A percentile compares a stretch with the other conserved stretches of the same genome.
Conservation (phyloP, 2,329 filamentous ascomycete species). For the Aspergillus chevalieri region DNA sequence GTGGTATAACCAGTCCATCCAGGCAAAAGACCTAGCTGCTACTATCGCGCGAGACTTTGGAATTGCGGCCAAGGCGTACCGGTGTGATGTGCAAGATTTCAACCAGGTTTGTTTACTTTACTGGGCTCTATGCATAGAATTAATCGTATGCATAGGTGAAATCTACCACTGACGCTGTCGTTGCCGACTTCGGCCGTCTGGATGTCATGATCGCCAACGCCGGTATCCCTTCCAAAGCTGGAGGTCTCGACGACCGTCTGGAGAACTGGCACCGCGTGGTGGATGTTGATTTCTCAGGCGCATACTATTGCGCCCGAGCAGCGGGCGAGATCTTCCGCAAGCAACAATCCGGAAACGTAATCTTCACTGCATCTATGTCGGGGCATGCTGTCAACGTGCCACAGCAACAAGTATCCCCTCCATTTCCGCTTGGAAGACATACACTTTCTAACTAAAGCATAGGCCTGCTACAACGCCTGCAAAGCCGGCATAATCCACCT, state of each 20-base stretch:
- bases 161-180: slow-evolving; percentile 22
- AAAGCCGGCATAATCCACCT: slow-evolving; percentile 52
- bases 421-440: too few species aligned
- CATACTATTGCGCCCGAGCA: slow-evolving; percentile 65
- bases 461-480: slow-evolving; percentile 49
- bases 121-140: not conserved
- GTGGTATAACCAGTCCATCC: slow-evolving; percentile 27
- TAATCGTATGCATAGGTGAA: slow-evolving; percentile 13
- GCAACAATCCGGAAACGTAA: slow-evolving; percentile 43
- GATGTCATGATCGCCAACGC: slow-evolving; percentile 71
- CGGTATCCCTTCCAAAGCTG: slow-evolving; percentile 55
- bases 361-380: slow-evolving; percentile 60
- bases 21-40: slow-evolving; percentile 16
- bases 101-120: slow-evolving; percentile 6
- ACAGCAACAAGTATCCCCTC: slow-evolving; percentile 49
- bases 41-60: slow-evolving; percentile 23
- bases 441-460: not conserved
- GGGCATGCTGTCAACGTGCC: slow-evolving; percentile 62
- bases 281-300: slow-evolving; percentile 50
- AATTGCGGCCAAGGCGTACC: slow-evolving; percentile 33
- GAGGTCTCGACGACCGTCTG: slow-evolving; percentile 9
- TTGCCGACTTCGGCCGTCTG: slow-evolving; percentile 59
- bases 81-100: slow-evolving; percentile 25
- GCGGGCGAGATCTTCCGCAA: slow-evolving; percentile 60
- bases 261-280: slow-evolving; percentile 14